Evolutionary conservation across 805 yeast species (phyloP).

Genomic region (Peterozyma toletana): DNA sequence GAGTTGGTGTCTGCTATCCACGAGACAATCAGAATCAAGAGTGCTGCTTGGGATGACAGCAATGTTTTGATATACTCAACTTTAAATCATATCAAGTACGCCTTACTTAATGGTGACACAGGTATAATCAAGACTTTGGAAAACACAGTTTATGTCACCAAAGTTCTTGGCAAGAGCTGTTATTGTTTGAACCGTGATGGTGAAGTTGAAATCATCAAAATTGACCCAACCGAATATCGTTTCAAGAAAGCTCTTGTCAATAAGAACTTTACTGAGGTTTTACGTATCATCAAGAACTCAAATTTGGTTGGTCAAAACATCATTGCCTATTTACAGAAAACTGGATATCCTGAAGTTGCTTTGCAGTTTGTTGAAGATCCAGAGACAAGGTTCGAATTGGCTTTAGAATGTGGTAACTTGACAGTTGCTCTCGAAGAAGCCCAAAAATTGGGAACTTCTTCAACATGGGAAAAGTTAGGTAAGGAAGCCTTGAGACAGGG

Average conservation of each 20-base stretch:
- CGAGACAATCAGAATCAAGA: slow-evolving; percentile 93
- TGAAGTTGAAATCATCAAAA: slow-evolving; percentile 64
- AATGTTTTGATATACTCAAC: slow-evolving; percentile 92
- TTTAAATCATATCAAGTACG: slow-evolving; percentile 90
- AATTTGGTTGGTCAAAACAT: slow-evolving; percentile 96
- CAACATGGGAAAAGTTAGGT: slow-evolving; percentile 77
- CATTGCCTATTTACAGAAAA: slow-evolving; percentile 87
- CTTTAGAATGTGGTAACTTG: slow-evolving; percentile 88
- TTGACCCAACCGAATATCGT: slow-evolving; percentile 96
- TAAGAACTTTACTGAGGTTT: slow-evolving; percentile 85
- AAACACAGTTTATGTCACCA: slow-evolving; percentile 76
- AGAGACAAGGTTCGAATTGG: slow-evolving; percentile 91
- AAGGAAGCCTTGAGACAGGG: slow-evolving; percentile 88
- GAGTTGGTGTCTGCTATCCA: slow-evolving; percentile 79
- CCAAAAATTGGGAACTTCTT: slow-evolving; percentile 55
- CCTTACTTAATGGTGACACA: slow-evolving; percentile 86
- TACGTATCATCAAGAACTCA: slow-evolving; percentile 80
- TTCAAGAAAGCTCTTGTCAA: slow-evolving; percentile 90
- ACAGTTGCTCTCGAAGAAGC: slow-evolving; percentile 88
- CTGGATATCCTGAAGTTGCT: slow-evolving; percentile 97
- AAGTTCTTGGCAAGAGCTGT: slow-evolving; percentile 62
- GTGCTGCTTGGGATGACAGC: slow-evolving; percentile 96
- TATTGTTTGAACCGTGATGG: slow-evolving; percentile 84
- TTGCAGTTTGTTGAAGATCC: slow-evolving; percentile 95
- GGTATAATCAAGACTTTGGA: slow-evolving; percentile 93